phyloP scores from a whole-genome alignment of 257 asterid species.

The Solanum pimpinellifolium region DNA sequence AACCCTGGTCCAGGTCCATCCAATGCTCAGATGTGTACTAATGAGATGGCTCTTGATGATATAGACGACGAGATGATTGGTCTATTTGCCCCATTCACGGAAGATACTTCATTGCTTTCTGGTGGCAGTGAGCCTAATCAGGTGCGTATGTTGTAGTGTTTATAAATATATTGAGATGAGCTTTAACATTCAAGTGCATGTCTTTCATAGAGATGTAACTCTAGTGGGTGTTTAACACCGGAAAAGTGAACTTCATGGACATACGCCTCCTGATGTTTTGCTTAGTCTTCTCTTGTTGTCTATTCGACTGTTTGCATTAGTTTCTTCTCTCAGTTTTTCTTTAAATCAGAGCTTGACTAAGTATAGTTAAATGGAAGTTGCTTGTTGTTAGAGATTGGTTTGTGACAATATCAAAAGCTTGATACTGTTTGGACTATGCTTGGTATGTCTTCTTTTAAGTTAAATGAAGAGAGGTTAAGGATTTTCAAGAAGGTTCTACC shows the following conservation, averaged over 20 bases:
- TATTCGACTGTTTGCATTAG: not conserved
- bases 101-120: slow-evolving; percentile 10
- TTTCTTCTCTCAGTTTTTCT: not conserved
- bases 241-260: not conserved
- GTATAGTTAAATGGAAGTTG: not conserved
- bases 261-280: not conserved
- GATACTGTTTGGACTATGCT: not conserved
- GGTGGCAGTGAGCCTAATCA: slow-evolving; percentile 13
- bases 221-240: not conserved
- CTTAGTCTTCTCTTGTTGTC: not conserved
- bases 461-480: not conserved
- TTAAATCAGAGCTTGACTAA: not conserved
- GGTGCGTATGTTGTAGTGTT: slow-evolving; percentile 19
- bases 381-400: not conserved
- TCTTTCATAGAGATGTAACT: not conserved
- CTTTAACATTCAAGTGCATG: not conserved
- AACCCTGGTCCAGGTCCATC: slow-evolving; percentile 16
- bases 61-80: slow-evolving; percentile 27
- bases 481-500: not conserved
- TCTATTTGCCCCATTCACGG: slow-evolving; percentile 24
- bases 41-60: slow-evolving; percentile 5
- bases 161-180: not conserved
- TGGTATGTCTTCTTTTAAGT: not conserved
- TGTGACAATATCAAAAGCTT: not conserved
- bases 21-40: slow-evolving; percentile 11